Conservation (phyloP, 768 basidiomycete genomes). For the Termitomyces titanicus region DNA sequence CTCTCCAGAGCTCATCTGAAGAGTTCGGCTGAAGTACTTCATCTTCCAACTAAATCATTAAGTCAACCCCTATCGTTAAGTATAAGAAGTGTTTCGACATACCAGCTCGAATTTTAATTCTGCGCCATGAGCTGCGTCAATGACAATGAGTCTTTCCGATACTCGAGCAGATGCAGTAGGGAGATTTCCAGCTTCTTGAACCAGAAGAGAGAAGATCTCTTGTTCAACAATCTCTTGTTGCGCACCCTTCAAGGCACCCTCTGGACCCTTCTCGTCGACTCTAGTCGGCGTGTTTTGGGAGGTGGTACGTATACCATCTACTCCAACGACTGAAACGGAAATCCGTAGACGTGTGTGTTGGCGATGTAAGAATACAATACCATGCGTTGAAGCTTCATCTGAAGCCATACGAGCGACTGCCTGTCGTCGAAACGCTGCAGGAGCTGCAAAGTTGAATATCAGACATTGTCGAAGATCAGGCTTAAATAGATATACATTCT, state of each 20-base stretch:
- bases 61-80: background rate
- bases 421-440: slow-evolving; percentile 55
- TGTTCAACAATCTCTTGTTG: slow-evolving; percentile 77
- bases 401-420: slow-evolving; percentile 70
- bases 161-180: slow-evolving; percentile 77
- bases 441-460: slow-evolving; percentile 40
- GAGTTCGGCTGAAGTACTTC: slow-evolving; percentile 16
- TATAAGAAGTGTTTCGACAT: slow-evolving; percentile 14
- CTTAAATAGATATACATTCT: slow-evolving; percentile 58
- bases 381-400: slow-evolving; percentile 35
- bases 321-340: slow-evolving; percentile 38
- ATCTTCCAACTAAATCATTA: slow-evolving; percentile 29
- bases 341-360: slow-evolving; percentile 60
- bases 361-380: slow-evolving; percentile 62
- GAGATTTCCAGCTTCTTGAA: slow-evolving; percentile 71
- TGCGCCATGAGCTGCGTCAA: slow-evolving; percentile 70
- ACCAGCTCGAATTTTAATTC: slow-evolving; percentile 77
- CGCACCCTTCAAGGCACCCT: slow-evolving; percentile 50
- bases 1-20: slow-evolving; percentile 17
- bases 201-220: slow-evolving; percentile 73
- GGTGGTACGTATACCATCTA: slow-evolving; percentile 27
- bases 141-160: slow-evolving; percentile 70
- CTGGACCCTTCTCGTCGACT: slow-evolving; percentile 35
- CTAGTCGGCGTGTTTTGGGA: slow-evolving; percentile 34
- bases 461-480: background rate